These are phyloP conservation scores for Nepenthes gracilis DNA, from an alignment of 148 eudicot genomes.

Conservation along the genomic window DNA sequence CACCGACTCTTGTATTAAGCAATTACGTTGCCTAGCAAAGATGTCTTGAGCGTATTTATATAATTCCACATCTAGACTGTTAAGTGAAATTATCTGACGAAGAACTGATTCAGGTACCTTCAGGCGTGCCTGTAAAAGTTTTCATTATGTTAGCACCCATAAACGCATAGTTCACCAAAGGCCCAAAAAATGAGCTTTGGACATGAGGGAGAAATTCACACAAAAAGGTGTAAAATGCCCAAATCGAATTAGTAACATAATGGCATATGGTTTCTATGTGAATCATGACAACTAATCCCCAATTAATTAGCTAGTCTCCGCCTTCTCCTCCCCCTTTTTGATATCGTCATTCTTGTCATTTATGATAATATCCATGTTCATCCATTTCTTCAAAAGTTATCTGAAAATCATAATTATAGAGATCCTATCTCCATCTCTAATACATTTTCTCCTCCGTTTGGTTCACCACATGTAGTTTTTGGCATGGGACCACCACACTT, in stretches of 20 bases:
- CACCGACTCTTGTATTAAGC: constrained; percentile 28
- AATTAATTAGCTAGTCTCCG: no score
- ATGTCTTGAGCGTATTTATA: constrained; percentile 62
- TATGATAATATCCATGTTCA: no score
- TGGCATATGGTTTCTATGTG: background rate
- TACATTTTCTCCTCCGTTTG: no score
- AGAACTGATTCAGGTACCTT: constrained; percentile 52
- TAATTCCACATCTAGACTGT: constrained; percentile 75
- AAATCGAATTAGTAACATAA: background rate
- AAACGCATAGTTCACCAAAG: background rate
- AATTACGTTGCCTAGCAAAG: constrained; percentile 45
- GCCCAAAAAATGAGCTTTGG: background rate
- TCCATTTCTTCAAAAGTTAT: no score
- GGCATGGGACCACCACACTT: no score
- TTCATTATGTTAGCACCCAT: background rate
- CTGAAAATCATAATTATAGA: no score
- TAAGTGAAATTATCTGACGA: constrained; percentile 51
- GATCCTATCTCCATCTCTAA: no score
- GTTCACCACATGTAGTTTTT: no score
- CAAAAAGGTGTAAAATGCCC: background rate
- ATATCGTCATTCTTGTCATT: no score
- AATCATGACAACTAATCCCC: background rate
- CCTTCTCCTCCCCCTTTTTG: no score
- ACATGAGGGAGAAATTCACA: no score
- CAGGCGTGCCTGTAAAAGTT: constrained; percentile 50